Evolutionary conservation across 2,329 filamentous ascomycete species (phyloP), one percentile per base, ranked within the genome.

Genomic region (Penicillium sp.): DNA sequence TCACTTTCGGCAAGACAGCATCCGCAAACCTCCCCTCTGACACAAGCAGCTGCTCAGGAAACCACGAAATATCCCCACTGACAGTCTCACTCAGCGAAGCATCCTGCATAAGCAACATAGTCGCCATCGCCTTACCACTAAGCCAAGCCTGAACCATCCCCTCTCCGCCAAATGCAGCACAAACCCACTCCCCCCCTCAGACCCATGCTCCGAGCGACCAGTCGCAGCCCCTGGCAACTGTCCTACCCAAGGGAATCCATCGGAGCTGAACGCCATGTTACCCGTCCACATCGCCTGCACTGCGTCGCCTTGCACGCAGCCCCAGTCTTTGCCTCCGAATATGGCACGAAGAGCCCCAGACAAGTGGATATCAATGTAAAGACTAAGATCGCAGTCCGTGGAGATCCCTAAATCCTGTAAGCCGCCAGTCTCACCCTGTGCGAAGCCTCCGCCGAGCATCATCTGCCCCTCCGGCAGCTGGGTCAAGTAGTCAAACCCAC

Each of bases 371-470:
- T 67, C 65, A 17, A 58, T 59, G 41, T 65, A 62, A 2, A 67
- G 41, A 28, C 61, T 67, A 36, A 67, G 35, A 8, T 65, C 61
- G 7, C 69, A 68, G 61, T 85, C 82, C 14, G 80, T 77, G 38
- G 75, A 75, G 1, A 78, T 59, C 0, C 81, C 82, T 0, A 84
- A 41, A 49, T 78, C 75, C 31, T 77, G 76, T 3, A 79, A 37
- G 0, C 80, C 81, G 9, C 77, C 66, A 5, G 71, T 68, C 5
- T 67, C 64, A 16, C 77, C 75, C 22, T 77, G 74, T 5, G 73
- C 71, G 52, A 83, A 78, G 0, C 80, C 83, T 0, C 83, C 83
- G 1, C 83, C 82, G 2, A 82, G 65, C 78, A 85, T 80, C 56
- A 85, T 67, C 53, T 83, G 78, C 7, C 1, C 78, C 74, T 0